Conservation (phyloP, 805 yeast genomes). For the Candida ascalaphidarum region DNA sequence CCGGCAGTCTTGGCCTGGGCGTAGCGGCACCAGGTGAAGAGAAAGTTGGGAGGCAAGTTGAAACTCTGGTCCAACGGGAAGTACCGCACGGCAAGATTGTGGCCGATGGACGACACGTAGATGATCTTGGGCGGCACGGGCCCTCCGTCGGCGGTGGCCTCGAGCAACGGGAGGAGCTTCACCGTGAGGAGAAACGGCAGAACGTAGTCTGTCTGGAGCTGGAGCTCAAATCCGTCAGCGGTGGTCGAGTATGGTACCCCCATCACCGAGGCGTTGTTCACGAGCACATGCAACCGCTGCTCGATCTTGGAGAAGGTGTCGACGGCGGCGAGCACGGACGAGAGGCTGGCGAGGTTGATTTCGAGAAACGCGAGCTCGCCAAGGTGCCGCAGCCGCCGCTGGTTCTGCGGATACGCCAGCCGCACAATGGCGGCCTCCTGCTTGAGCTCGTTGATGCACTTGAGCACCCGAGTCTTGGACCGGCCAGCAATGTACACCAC, state of each 20-base stretch:
- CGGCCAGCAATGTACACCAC: constrained; percentile 70
- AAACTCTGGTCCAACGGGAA: constrained; percentile 42
- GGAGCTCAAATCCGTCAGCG: constrained; percentile 67
- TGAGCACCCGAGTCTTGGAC: constrained; percentile 43
- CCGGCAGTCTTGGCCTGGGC: constrained; percentile 72
- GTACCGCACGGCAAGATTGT: constrained; percentile 40
- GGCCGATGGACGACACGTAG: constrained; percentile 60
- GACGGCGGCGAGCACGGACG: constrained; percentile 36
- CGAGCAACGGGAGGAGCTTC: constrained; percentile 45
- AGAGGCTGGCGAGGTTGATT: constrained; percentile 40
- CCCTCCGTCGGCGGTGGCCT: constrained; percentile 21
- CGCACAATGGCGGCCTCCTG: constrained; percentile 37
- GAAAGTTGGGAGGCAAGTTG: constrained; percentile 52
- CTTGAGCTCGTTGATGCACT: constrained; percentile 48
- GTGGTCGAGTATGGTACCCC: constrained; percentile 64
- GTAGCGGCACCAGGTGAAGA: constrained; percentile 73
- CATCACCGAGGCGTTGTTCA: constrained; percentile 77
- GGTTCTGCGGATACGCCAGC: constrained; percentile 8
- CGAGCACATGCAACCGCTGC: constrained; percentile 45
- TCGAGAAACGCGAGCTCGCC: constrained; percentile 49
- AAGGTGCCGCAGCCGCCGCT: constrained; percentile 14
- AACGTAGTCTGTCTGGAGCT: constrained; percentile 69
- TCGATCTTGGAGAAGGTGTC: constrained; percentile 38
- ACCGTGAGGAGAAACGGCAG: constrained; percentile 68
- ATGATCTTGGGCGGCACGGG: constrained; percentile 47